phyloP scores from a whole-genome alignment of 768 basidiomycete genomes.

The Xerocomellus intermedius region DNA sequence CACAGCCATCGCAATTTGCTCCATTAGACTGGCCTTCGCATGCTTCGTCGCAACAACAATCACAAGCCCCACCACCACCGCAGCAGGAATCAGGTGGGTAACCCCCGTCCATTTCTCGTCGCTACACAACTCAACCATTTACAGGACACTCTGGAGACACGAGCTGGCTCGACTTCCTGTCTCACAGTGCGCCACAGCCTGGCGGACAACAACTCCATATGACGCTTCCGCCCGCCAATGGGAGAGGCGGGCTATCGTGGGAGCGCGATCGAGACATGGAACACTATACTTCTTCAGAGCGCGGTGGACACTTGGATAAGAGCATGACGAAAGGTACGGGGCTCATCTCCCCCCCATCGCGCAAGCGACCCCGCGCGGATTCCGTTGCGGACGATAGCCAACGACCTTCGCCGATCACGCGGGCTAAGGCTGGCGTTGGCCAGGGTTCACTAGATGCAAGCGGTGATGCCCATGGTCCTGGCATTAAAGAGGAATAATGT shows the following conservation, averaged over 20 bases:
- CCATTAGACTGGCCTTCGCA: slow-evolving; percentile 37
- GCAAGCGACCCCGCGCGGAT: slow-evolving; percentile 30
- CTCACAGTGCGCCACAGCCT: slow-evolving; percentile 26
- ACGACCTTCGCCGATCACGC: slow-evolving; percentile 21
- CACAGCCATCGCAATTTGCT: slow-evolving; percentile 24
- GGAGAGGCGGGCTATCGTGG: slow-evolving; percentile 31
- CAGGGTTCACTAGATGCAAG: slow-evolving; percentile 18
- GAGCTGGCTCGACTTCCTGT: slow-evolving; percentile 34
- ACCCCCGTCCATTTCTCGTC: not conserved
- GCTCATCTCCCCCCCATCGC: slow-evolving; percentile 22
- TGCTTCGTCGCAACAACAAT: slow-evolving; percentile 22
- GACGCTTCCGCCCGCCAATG: slow-evolving; percentile 26
- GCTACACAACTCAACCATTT: not conserved
- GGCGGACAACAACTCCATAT: slow-evolving; percentile 28
- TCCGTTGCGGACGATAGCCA: slow-evolving; percentile 19
- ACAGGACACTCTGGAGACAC: slow-evolving; percentile 31
- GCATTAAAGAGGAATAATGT: slow-evolving; percentile 30
- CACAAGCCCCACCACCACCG: slow-evolving; percentile 16
- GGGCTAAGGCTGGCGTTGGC: slow-evolving; percentile 13
- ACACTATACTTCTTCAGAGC: slow-evolving; percentile 31
- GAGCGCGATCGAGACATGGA: slow-evolving; percentile 32
- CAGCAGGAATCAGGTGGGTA: slow-evolving; percentile 28
- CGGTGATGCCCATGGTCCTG: slow-evolving; percentile 15
- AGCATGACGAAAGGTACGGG: slow-evolving; percentile 16
- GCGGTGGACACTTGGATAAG: slow-evolving; percentile 22